phyloP scores from a whole-genome alignment of 192 early-diverging fungal genomes.

The Mortierella antarctica region DNA sequence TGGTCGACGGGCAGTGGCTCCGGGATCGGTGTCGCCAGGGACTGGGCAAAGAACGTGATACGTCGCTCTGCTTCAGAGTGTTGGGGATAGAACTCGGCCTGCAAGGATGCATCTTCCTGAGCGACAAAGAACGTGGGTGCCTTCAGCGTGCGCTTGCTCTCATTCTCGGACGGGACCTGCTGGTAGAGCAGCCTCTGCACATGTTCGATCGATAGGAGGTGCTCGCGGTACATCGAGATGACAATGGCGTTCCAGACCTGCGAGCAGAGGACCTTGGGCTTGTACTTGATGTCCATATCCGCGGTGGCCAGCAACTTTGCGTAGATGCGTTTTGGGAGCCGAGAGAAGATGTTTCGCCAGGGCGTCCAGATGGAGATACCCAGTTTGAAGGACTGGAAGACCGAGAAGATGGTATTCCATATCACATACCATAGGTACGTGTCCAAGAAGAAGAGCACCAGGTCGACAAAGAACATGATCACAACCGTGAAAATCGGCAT shows the following conservation, averaged over 20 bases:
- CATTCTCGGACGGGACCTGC: constrained; percentile 64
- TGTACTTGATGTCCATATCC: constrained; percentile 81
- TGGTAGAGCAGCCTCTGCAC: constrained; percentile 81
- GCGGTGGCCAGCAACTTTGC: constrained; percentile 77
- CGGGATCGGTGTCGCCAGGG: constrained; percentile 82
- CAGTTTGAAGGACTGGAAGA: constrained; percentile 78
- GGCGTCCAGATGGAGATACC: constrained; percentile 87
- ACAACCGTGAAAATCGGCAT: constrained; percentile 76
- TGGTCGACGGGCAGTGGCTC: constrained; percentile 82
- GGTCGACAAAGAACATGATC: constrained; percentile 79
- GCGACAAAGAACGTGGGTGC: constrained; percentile 82
- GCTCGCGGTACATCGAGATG: constrained; percentile 86
- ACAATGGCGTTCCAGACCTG: constrained; percentile 90
- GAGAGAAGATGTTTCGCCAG: constrained; percentile 83
- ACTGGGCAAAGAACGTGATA: constrained; percentile 89
- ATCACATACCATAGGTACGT: constrained; percentile 92
- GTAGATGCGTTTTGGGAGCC: constrained; percentile 84
- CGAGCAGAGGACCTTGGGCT: constrained; percentile 82
- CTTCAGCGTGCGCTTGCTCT: constrained; percentile 74
- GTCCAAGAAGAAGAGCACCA: constrained; percentile 84
- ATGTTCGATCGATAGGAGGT: constrained; percentile 79
- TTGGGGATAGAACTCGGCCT: constrained; percentile 77
- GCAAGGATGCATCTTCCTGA: constrained; percentile 79
- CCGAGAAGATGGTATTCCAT: constrained; percentile 85
- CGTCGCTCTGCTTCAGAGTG: constrained; percentile 86